Evolutionary conservation across 441 rosid species (phyloP), one percentile per base, ranked within the genome.

Genomic region (Erodium trifolium): DNA sequence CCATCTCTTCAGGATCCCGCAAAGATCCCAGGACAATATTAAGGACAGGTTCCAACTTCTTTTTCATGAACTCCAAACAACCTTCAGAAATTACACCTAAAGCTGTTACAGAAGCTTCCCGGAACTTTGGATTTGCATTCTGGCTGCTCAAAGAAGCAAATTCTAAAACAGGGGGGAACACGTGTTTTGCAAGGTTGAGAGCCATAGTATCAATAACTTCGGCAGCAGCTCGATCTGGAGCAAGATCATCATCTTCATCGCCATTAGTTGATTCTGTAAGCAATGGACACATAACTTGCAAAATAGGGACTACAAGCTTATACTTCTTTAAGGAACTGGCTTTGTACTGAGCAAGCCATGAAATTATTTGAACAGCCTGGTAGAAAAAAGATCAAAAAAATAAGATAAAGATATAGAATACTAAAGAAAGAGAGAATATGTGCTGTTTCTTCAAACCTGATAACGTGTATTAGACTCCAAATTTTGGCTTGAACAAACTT

Each of bases 161-260:
- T 79, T 95, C 97, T 63, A 83, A 69, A 76, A 91, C 90, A 63
- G 93, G 88, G 43, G 79, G 85, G 63, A 88, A 89, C 0, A 95
- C 92, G 69, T 85, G 98, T 78, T 91, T 95, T 55, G 98, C 82
- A 71, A 95, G 88, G 83, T 84, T 92, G 84, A 92, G 73, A 72
- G 99, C 92, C 86, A 92, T 84, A 3, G 99, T 95, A 76, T 95
- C 99, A 74, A 95, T 91, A 82, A 95, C 99, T 88, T 95, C 99
- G 23, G 99, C 99, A 80, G 99, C 97, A 75, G 99, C 97, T 72
- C 97, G 86, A 81, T 95, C 99, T 66, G 97, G 86, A 69, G 93
- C 89, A 78, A 95, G 99, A 86, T 95, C 99, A 86, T 95, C 96
- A 74, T 91, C 99, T 71, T 87, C 96, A 14, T 88, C 95, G 64